phyloP scores from a whole-genome alignment of 192 early-diverging fungal genomes.

The Thoreauomyces humboldtii region DNA sequence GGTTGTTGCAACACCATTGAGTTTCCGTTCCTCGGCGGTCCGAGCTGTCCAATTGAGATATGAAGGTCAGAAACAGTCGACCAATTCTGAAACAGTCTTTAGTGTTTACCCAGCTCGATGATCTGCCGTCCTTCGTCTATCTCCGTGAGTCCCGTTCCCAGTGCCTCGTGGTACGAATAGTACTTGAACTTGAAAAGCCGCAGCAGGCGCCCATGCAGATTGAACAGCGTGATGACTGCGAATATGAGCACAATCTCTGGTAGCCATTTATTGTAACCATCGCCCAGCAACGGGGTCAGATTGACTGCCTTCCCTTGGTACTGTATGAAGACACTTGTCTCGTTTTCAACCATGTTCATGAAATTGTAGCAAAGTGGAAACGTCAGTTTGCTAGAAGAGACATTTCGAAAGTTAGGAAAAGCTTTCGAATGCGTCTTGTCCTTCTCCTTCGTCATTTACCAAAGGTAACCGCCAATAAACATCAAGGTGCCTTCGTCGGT shows the following conservation, averaged over 20 bases:
- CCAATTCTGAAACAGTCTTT: no score
- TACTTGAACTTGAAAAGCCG: constrained; percentile 53
- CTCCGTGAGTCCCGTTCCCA: constrained; percentile 21
- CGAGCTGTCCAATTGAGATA: constrained; percentile 18
- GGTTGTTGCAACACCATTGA: background rate
- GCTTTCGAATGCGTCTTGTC: background rate
- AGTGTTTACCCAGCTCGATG: constrained; percentile 46
- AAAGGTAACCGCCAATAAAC: constrained; percentile 91
- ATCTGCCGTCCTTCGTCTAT: constrained; percentile 45
- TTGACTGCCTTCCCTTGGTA: constrained; percentile 66
- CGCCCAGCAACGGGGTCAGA: constrained; percentile 87
- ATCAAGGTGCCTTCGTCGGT: constrained; percentile 88
- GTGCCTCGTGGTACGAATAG: constrained; percentile 36
- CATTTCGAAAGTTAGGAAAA: background rate
- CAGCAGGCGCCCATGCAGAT: constrained; percentile 80
- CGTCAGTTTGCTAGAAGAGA: constrained; percentile 40
- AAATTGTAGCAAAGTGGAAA: constrained; percentile 95
- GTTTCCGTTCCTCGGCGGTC: constrained; percentile 24
- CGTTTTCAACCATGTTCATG: constrained; percentile 64
- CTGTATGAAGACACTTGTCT: constrained; percentile 52
- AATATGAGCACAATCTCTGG: constrained; percentile 84
- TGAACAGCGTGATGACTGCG: constrained; percentile 70
- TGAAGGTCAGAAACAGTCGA: no score
- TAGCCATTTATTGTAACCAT: constrained; percentile 81
- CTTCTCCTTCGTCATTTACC: constrained; percentile 43